Evolutionary conservation across 805 yeast genomes (phyloP), one percentile per base, ranked within the genome.

Genomic region (Vanderwaltozyma verrucispora): DNA sequence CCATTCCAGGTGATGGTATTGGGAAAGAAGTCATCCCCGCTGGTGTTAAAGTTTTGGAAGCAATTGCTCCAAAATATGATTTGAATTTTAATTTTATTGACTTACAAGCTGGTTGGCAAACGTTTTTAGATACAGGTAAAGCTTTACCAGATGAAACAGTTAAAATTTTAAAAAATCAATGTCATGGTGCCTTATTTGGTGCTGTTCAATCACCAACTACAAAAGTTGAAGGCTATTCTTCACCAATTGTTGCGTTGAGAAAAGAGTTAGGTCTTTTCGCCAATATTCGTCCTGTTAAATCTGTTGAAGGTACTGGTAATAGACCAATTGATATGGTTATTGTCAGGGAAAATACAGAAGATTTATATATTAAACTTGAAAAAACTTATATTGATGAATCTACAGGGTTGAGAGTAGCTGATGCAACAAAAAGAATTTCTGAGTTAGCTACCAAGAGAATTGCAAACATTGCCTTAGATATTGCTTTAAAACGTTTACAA

Each of bases 301-400:
- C 92, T 36, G 96, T 88, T 28, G 79, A 74, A 29, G 89, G 88
- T 37, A 70, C 76, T 38, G 48, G 47, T 13, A 88, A 85, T 48
- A 77, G 86, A 64, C 88, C 94, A 27, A 95, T 88, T 35, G 98
- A 92, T 62, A 80, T 92, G 86, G 95, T 92, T 23, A 92, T 92
- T 62, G 98, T 92, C 28, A 83, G 98, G 62, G 98, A 92, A 67
- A 92, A 92, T 72, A 92, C 98, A 44, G 98, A 92, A 69, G 98
- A 92, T 65, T 71, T 89, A 51, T 92, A 92, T 68, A 81, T 92
- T 64, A 92, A 92, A 69, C 94, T 88, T 61, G 98, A 92, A 67
- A 76, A 67, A 52, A 62, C 84, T 32, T 84, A 71, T 59, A 50
- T 49, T 23, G 77, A 72, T 48, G 76, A 72, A 49, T 72, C 72